Percentiles rank a stretch among this genome's conserved stretches.
Conservation (phyloP, 371 early-diverging fungal genomes). For the Circinella minor region DNA sequence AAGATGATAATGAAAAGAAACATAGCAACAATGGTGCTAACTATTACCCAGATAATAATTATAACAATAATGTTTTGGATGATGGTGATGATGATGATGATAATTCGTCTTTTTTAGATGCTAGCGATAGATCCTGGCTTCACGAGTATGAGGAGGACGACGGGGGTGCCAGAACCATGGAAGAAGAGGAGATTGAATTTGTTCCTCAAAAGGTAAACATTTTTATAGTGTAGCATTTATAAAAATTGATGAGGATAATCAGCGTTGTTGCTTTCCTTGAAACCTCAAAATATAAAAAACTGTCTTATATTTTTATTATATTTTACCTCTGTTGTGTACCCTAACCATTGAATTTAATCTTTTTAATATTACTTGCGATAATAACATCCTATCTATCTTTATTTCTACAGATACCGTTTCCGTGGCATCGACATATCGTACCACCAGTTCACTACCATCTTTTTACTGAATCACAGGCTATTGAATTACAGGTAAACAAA, state of each 20-base stretch:
- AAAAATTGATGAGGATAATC: too few species aligned
- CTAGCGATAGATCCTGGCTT: conserved; percentile 2
- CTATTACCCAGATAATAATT: too few species aligned
- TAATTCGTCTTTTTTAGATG: not conserved
- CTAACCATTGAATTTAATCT: not conserved
- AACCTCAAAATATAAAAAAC: too few species aligned
- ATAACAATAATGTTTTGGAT: too few species aligned
- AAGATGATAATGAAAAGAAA: not conserved
- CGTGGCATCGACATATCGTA: conserved; percentile 11
- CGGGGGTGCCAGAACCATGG: conserved; percentile 7
- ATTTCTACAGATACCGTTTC: conserved; percentile 2
- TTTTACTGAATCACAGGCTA: not conserved
- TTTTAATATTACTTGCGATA: not conserved
- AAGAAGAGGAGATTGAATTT: conserved; percentile 8
- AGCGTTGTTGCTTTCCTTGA: too few species aligned
- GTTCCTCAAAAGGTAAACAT: conserved; percentile 10
- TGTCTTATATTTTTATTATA: too few species aligned
- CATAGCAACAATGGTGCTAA: not conserved
- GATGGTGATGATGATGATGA: not conserved
- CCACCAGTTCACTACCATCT: conserved; percentile 1
- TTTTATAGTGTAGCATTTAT: not conserved
- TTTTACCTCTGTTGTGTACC: not conserved
- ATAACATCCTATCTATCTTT: not conserved
- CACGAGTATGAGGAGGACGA: conserved; percentile 15
- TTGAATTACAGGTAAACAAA: too few species aligned